phyloP scores from a whole-genome alignment of 495 filamentous ascomycete genomes.

The Evernia prunastri region DNA sequence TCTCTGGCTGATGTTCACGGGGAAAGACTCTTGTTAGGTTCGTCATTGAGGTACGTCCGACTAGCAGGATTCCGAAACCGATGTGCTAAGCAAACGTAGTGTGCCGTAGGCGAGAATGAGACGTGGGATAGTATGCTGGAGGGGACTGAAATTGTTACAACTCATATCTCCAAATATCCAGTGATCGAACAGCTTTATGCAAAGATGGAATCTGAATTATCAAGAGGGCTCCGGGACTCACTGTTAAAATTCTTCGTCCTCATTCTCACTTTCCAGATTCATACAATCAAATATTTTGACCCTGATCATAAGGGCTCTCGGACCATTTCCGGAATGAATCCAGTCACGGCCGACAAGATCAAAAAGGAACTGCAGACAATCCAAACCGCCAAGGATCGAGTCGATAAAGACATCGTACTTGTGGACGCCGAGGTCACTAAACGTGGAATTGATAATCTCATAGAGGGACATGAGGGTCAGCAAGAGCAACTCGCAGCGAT shows the following conservation, averaged over 20 bases:
- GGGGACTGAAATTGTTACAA: constrained; percentile 12
- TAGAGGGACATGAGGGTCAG: constrained; percentile 14
- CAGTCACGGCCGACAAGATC: constrained; percentile 16
- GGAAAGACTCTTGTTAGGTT: constrained; percentile 13
- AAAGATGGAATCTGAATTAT: constrained; percentile 17
- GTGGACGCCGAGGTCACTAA: constrained; percentile 23
- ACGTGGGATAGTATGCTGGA: constrained; percentile 19
- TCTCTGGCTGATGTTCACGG: not conserved
- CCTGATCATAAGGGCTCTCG: constrained; percentile 13
- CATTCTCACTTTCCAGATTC: constrained; percentile 19
- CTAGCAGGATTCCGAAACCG: not conserved
- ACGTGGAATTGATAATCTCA: constrained; percentile 20
- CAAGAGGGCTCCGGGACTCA: constrained; percentile 6
- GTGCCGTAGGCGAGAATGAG: constrained; percentile 16
- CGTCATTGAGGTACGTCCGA: constrained; percentile 6
- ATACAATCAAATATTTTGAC: constrained; percentile 21
- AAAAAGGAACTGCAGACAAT: constrained; percentile 10
- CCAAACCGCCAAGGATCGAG: constrained; percentile 11
- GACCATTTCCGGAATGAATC: constrained; percentile 16
- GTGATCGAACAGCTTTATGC: constrained; percentile 21
- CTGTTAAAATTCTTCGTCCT: constrained; percentile 17
- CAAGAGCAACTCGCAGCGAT: constrained; percentile 9
- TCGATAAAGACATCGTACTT: constrained; percentile 17
- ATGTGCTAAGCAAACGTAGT: not conserved
- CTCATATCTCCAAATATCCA: constrained; percentile 16